Evolutionary conservation across 768 basidiomycete genomes (phyloP), one percentile per base, ranked within the genome.

Genomic region (Termitomyces sp.): DNA sequence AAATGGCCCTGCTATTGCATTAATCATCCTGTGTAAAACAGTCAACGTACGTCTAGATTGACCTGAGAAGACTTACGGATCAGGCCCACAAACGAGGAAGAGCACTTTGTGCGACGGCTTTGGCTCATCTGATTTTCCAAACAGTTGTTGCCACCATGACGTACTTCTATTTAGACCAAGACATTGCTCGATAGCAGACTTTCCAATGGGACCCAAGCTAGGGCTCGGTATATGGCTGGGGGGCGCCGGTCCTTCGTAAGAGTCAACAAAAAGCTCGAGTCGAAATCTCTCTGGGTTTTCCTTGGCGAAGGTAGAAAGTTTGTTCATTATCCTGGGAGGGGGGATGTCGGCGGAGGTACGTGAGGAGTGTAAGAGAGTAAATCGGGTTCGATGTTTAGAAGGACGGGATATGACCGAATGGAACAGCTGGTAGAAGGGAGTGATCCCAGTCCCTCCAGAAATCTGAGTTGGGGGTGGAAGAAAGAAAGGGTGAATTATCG

Each of bases 391-490:
- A 60, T 26, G 60, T 41, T 61, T 63, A 47, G 41, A 60, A 57
- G n/a, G 65, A 55, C 67, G 66, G 20, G 71, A 71, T 44, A 91
- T 81, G 14, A 80, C 65, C 7, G 71, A 71, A 64, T 87, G 78
- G 57, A 92, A 75, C 20, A 94, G 76, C 66, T 94, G 92, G 65
- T 84, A 84, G 68, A 94, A 93, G 3, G 92, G 92, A 16, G 92
- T 87, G 50, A 94, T 86, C 30, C 92, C 92, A 5, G 92, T 94
- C 28, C 92, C 92, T 38, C 92, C 92, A 45, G 90, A 92, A 55
- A 94, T 85, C 92, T 94, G 18, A 55, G 3, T 24, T 20, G 14
- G n/a, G 14, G 26, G 13, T 48, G 9, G 11, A 35, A 33, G 40
- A 47, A 22, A 50, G 32, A 10, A 18, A 49, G 22, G 13, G n/a